Base-by-base conservation (phyloP, 345 rosid genomes). In the Xanthoceras sorbifolium region DNA sequence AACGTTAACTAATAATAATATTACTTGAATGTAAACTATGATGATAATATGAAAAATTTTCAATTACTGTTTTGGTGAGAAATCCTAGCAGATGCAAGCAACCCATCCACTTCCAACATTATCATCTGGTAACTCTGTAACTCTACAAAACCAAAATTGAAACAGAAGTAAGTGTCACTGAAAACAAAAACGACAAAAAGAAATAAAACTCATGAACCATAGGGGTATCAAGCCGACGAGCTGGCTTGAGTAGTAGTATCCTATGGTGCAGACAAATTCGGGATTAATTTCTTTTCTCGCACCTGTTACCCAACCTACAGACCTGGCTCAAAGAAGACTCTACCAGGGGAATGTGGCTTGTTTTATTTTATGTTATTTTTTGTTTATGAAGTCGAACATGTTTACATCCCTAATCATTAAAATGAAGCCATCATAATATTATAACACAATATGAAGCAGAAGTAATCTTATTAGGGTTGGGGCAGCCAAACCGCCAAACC, bases 111-210 rank as follows among this genome's bases (percentile, higher is more conserved):
- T 42, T 12, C 62, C 66, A 65, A n/a, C n/a, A n/a, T n/a, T 77
- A 44, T 86, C 79, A 91, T 64, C 87, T 85, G 40, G 90, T 86
- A 48, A 88, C 83, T 73, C 87, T 88, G 84, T 86, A 93, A 63
- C 86, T 78, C 93, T 89, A 82, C 87, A 86, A 36, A 40, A 71
- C 20, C 26, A 18, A 68, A 23, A 54, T 70, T 1, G 54, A 52
- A 4, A 46, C 25, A 40, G 29, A 57, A 22, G 64, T 26, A 29
- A 18, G 46, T 61, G 31, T 67, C 23, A 8, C 28, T 9, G 0
- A 3, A 59, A 28, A 42, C 0, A 4, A 23, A 0, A 22, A 32
- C 11, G 9, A 12, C 10, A 22, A 8, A 65, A 72, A 60, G 9
- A 55, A 12, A 31, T 25, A 2, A 42, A 42, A 9, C 46, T 1